Conservation (phyloP, 306 rosid species). For the Alnus glutinosa region DNA sequence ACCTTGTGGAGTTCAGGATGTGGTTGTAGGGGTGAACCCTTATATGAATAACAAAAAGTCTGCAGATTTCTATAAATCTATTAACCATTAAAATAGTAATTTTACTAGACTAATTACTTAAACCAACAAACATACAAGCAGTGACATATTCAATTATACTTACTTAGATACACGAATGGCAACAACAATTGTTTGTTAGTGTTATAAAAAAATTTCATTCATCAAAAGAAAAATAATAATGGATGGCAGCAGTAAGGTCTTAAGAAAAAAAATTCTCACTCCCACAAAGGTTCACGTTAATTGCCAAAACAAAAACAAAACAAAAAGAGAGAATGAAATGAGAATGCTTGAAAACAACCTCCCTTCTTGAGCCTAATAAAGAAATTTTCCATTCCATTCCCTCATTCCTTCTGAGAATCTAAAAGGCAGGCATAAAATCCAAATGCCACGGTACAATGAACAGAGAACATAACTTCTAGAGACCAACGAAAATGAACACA, state of each 20-base stretch:
- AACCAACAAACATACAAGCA: neutral
- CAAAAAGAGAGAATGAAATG: neutral
- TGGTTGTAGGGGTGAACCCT: neutral
- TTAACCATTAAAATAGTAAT: neutral
- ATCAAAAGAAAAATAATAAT: too few relatives aligned
- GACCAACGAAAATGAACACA: too few relatives aligned
- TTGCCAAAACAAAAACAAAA: neutral
- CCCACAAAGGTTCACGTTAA: neutral
- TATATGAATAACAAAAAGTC: neutral
- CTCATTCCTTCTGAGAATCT: neutral
- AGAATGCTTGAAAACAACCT: neutral
- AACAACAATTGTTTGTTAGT: neutral
- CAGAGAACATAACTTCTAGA: neutral
- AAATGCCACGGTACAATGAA: neutral
- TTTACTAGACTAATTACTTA: neutral
- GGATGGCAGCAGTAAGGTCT: too few relatives aligned
- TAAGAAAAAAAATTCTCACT: neutral
- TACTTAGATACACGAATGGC: neutral
- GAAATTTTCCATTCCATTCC: constrained; percentile 11
- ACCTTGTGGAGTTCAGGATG: neutral
- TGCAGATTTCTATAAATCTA: neutral
- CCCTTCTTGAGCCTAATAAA: neutral
- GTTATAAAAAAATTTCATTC: too few relatives aligned
- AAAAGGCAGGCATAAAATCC: neutral
- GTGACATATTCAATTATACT: neutral